Evolutionary conservation across 352 stramenopile genomes (phyloP).

Genomic region (Thraustochytrium sp.): DNA sequence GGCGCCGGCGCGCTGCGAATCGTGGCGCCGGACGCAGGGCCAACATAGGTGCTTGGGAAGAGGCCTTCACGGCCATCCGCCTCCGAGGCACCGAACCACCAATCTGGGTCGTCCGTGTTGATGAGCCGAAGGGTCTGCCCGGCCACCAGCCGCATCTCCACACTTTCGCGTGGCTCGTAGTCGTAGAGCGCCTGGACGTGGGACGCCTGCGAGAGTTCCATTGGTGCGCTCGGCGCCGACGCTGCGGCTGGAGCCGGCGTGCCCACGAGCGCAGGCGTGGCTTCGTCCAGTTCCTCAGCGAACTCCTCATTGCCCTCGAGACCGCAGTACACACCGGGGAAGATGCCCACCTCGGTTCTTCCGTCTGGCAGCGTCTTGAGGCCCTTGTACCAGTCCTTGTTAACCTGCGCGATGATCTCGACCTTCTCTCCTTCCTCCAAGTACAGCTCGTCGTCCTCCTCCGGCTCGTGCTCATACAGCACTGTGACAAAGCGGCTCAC

Average conservation of each 20-base stretch:
- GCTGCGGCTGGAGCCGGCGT: background rate
- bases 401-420: background rate
- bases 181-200: slow-evolving; percentile 3
- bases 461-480: slow-evolving; percentile 6
- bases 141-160: background rate
- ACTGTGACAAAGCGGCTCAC: background rate
- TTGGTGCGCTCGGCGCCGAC: background rate
- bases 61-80: background rate
- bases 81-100: slow-evolving; percentile 15
- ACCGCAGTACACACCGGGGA: background rate
- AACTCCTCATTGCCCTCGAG: background rate
- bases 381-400: slow-evolving; percentile 19
- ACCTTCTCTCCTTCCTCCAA: background rate
- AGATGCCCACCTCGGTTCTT: background rate
- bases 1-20: background rate
- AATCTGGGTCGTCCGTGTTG: background rate
- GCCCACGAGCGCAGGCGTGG: background rate
- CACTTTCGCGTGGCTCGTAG: background rate
- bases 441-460: slow-evolving; percentile 35
- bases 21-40: background rate
- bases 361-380: slow-evolving; percentile 16
- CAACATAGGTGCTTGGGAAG: slow-evolving; percentile 23
- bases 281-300: background rate
- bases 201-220: background rate
- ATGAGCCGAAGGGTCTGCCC: background rate